phyloP scores from a whole-genome alignment of 352 stramenopile species.

The Pythium rhizo-oryzae region DNA sequence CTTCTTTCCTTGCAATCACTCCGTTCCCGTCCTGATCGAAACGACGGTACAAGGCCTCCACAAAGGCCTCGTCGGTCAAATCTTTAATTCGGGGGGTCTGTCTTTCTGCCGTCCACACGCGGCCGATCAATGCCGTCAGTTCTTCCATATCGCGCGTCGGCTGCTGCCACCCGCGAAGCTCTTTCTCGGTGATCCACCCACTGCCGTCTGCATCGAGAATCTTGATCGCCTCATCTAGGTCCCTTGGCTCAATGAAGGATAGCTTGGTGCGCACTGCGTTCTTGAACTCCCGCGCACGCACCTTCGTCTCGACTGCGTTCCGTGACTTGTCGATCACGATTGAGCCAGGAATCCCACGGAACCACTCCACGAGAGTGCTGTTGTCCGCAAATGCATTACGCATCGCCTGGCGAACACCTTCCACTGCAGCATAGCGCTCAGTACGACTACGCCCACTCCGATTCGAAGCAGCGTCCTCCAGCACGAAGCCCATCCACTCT shows the following conservation, averaged over 20 bases:
- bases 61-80: conserved; percentile 26
- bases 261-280: conserved; percentile 37
- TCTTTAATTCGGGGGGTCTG: conserved; percentile 11
- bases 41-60: conserved; percentile 38
- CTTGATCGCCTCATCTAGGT: conserved; percentile 43
- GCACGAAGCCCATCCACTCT: conserved; percentile 52
- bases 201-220: conserved; percentile 59
- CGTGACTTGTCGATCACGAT: conserved; percentile 23
- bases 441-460: neutral
- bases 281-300: conserved; percentile 66
- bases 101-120: conserved; percentile 34
- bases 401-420: conserved; percentile 32
- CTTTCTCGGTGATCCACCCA: conserved; percentile 66
- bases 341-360: conserved; percentile 43
- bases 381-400: conserved; percentile 20
- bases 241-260: conserved; percentile 23
- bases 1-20: conserved; percentile 52
- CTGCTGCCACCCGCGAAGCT: conserved; percentile 55
- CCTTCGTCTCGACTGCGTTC: conserved; percentile 35
- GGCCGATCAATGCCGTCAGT: conserved; percentile 43
- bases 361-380: conserved; percentile 44
- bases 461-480: conserved; percentile 2
- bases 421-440: conserved; percentile 27
- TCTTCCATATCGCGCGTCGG: conserved; percentile 67
- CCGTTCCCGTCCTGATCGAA: conserved; percentile 72